Conservation (phyloP, 306 rosid species). For the Vigna reflexopilosa region DNA sequence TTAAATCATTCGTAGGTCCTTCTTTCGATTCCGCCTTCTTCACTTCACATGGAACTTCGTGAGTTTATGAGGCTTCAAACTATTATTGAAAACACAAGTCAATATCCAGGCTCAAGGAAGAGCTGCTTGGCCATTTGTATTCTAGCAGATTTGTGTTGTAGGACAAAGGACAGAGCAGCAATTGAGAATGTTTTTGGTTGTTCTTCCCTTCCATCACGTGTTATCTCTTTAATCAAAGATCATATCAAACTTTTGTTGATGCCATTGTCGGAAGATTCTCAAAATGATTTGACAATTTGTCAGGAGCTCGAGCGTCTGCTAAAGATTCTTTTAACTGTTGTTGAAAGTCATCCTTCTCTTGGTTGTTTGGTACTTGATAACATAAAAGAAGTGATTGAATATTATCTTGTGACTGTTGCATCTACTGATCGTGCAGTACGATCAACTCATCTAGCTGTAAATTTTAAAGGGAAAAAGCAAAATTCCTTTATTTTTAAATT, state of each 20-base stretch:
- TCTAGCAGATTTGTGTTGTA: constrained; percentile 52
- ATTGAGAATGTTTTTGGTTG: constrained; percentile 37
- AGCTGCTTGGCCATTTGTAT: constrained; percentile 1
- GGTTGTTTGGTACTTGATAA: constrained; percentile 61
- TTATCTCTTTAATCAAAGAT: constrained; percentile 55
- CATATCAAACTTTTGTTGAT: constrained; percentile 51
- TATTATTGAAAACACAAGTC: neutral
- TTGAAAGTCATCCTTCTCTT: constrained; percentile 47
- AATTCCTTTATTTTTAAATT: constrained; percentile 36
- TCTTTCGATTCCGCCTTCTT: constrained; percentile 10
- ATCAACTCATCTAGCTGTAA: constrained; percentile 3
- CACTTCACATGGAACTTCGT: neutral
- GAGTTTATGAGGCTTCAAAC: constrained; percentile 18
- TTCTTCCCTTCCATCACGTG: constrained; percentile 50
- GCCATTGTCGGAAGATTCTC: constrained; percentile 43
- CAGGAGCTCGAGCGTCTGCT: constrained; percentile 46
- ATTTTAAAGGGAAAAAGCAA: constrained; percentile 38
- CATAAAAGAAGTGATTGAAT: constrained; percentile 31
- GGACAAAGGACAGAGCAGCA: constrained; percentile 32
- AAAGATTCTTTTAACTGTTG: constrained; percentile 53
- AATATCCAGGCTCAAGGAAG: constrained; percentile 4
- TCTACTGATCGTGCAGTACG: constrained; percentile 34
- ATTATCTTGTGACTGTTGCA: constrained; percentile 17
- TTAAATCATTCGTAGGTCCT: constrained; percentile 6
- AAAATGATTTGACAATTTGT: constrained; percentile 42